Percentiles rank a stretch among this genome's conserved stretches.
Conservation (phyloP, 2,329 filamentous ascomycete genomes). For the Fusarium tupiense region DNA sequence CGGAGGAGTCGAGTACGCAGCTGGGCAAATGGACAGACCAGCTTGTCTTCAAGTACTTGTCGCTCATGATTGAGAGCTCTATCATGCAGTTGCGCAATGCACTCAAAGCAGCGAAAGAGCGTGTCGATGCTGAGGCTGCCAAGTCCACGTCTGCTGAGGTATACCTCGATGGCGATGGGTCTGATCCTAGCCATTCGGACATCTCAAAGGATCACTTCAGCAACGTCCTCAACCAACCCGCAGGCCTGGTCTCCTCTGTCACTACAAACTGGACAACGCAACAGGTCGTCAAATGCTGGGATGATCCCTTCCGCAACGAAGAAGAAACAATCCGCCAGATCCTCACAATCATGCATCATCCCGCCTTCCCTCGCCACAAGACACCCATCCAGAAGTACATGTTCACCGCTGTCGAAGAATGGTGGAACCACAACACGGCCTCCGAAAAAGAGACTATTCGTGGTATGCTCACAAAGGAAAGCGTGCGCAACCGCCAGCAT, state of each 20-base stretch:
- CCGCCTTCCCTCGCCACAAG: constrained; percentile 71
- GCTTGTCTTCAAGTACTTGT: constrained; percentile 86
- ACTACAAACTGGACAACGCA: constrained; percentile 45
- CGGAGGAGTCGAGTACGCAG: constrained; percentile 32
- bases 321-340: constrained; percentile 82
- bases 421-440: constrained; percentile 66
- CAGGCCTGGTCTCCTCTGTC: constrained; percentile 43
- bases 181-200: constrained; percentile 80
- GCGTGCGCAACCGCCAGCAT: constrained; percentile 39
- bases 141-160: constrained; percentile 66
- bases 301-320: constrained; percentile 73
- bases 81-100: constrained; percentile 83
- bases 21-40: constrained; percentile 81
- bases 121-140: constrained; percentile 49
- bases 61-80: constrained; percentile 87
- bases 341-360: constrained; percentile 84
- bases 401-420: constrained; percentile 81
- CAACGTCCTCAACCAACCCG: constrained; percentile 63
- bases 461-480: constrained; percentile 41
- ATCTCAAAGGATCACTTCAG: constrained; percentile 84
- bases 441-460: constrained; percentile 37
- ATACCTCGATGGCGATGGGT: constrained; percentile 79
- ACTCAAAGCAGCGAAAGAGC: constrained; percentile 60
- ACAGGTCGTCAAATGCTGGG: constrained; percentile 63
- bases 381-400: constrained; percentile 83